Evolutionary conservation across 2,329 filamentous ascomycete genomes (phyloP), one percentile per base, ranked within the genome.

Genomic region (Cladosporium cucumerinum): DNA sequence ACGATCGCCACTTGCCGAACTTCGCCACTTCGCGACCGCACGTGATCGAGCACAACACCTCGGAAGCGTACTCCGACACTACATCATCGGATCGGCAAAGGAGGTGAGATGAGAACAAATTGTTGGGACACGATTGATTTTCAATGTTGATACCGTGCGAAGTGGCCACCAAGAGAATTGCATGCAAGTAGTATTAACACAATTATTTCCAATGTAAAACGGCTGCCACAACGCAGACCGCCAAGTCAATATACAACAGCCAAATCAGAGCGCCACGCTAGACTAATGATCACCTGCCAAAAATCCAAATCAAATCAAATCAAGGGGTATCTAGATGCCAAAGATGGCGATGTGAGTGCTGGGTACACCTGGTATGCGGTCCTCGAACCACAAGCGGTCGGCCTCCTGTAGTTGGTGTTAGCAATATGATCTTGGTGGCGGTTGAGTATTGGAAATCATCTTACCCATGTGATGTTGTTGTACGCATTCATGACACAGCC

Each of bases 401-500:
- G 63, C 63, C 25, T 65, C 63, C 63, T 61, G 54, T 10, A 16
- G 11, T 16, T 16, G 6, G 3, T n/a, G 26, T 65, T 25, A 65
- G 63, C 28, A 12, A 54, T 25, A 8, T 32, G 28, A 5, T 57
- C 54, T 57, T 21, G 4, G 10, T 14, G 8, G 7, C 8, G 34
- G 10, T 46, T 21, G n/a, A 11, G n/a, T 2, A 21, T 21, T 1
- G n/a, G 1, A 16, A 34, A 23, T 23, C n/a, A 55, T 26, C 57
- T 55, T 65, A 61, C 72, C 72, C 73, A 75, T 21, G 72, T 73
- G 65, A 76, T 75, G 65, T 75, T 76, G 68, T 76, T 76, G 69
- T 76, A 76, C 1, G 73, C 74, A 66, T 76, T 76, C 73, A 76
- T 75, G 60, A 76, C 73, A 52, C 66, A 72, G 49, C 69, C 70